Conservation (phyloP, 176 grass and related monocot species). For the Aegilops umbellulata region DNA sequence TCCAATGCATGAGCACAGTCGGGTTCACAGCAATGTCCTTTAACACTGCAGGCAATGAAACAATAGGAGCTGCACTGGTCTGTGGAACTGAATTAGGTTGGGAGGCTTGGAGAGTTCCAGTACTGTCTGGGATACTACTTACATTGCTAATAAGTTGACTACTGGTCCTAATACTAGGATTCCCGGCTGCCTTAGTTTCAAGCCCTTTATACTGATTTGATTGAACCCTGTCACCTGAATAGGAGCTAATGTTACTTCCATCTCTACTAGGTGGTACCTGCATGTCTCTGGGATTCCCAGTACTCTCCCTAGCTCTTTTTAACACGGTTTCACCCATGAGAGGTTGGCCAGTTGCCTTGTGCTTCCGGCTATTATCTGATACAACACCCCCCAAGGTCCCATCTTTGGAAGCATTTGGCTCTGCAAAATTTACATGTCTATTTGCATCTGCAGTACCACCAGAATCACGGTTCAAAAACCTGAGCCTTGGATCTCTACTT, state of each 20-base stretch:
- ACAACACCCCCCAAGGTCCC: slow-evolving; percentile 14
- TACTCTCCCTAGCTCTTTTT: slow-evolving; percentile 56
- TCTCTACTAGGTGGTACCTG: slow-evolving; percentile 44
- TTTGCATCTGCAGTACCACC: slow-evolving; percentile 36
- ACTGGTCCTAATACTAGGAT: slow-evolving; percentile 19
- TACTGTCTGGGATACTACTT: slow-evolving; percentile 30
- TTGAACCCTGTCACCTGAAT: slow-evolving; percentile 26
- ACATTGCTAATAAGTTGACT: slow-evolving; percentile 37
- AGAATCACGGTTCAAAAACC: slow-evolving; percentile 60
- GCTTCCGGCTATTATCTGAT: slow-evolving; percentile 42
- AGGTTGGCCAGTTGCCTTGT: slow-evolving; percentile 54
- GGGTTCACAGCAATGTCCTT: slow-evolving; percentile 87
- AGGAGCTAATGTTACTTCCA: slow-evolving; percentile 21
- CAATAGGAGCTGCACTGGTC: slow-evolving; percentile 33
- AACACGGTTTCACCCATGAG: slow-evolving; percentile 36
- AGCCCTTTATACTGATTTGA: slow-evolving; percentile 36
- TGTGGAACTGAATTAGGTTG: slow-evolving; percentile 34
- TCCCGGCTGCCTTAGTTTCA: slow-evolving; percentile 31
- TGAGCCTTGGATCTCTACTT: slow-evolving; percentile 88
- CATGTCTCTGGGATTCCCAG: slow-evolving; percentile 35
- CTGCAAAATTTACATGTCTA: slow-evolving; percentile 12
- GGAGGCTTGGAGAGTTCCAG: slow-evolving; percentile 15
- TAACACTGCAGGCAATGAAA: slow-evolving; percentile 59
- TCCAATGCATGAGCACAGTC: slow-evolving; percentile 66
- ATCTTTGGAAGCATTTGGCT: slow-evolving; percentile 38